These are phyloP conservation scores for Boletus eberwhitei DNA, from an alignment of 768 basidiomycete genomes.

Conservation along the genomic window DNA sequence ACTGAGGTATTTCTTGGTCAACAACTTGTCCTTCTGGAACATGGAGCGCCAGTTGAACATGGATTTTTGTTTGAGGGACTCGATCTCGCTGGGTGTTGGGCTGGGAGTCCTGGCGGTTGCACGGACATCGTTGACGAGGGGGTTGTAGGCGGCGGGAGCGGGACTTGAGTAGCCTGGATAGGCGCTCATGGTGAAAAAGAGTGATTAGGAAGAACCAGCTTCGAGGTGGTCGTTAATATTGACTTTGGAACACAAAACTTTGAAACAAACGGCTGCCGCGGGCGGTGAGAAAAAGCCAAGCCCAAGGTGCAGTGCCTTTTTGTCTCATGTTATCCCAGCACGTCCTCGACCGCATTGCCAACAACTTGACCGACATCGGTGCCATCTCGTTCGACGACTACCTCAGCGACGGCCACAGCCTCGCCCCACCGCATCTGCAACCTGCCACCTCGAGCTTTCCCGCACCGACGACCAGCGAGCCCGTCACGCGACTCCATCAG, in stretches of 20 bases:
- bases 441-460: neutral
- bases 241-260: neutral
- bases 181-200: conserved; percentile 12
- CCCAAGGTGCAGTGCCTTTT: no score
- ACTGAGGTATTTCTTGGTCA: conserved; percentile 58
- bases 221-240: neutral
- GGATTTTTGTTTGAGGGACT: conserved; percentile 38
- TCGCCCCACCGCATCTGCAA: neutral
- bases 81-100: conserved; percentile 59
- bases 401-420: conserved; percentile 3
- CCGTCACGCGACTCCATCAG: conserved; percentile 38
- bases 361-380: conserved; percentile 28
- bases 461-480: neutral
- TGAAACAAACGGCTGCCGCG: no score
- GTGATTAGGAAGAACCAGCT: conserved; percentile 1
- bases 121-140: conserved; percentile 16
- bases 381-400: conserved; percentile 28
- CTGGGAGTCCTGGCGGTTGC: conserved; percentile 48
- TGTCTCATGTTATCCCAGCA: neutral
- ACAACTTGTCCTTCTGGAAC: conserved; percentile 47
- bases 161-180: conserved; percentile 16
- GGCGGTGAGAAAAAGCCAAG: no score
- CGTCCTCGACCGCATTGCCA: conserved; percentile 21
- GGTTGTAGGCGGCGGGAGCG: conserved; percentile 5
- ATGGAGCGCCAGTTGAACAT: conserved; percentile 47